A percentile compares a stretch with the other conserved stretches of the same genome.
phyloP scores from a whole-genome alignment of 2,329 filamentous ascomycete species.

The Fusarium tanahbumbuense region DNA sequence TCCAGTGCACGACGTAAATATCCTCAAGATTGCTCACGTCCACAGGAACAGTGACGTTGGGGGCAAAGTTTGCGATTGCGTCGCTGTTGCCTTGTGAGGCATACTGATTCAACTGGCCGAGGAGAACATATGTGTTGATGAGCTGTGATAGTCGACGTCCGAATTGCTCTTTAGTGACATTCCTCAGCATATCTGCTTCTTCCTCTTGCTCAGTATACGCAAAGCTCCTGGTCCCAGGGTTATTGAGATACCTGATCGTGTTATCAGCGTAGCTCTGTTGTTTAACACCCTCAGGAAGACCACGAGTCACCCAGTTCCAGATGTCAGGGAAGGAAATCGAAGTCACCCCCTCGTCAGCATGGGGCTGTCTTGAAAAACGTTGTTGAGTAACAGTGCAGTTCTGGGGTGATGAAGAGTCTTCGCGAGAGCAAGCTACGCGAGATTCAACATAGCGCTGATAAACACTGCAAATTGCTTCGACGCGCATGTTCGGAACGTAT shows the following conservation, averaged over 20 bases:
- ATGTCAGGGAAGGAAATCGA: neutral
- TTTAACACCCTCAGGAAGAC: neutral
- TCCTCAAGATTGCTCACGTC: neutral
- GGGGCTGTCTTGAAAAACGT: neutral
- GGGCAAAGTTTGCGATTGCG: neutral
- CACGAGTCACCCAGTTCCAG: neutral
- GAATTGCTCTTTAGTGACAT: neutral
- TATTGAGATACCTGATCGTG: neutral
- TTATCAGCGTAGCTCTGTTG: neutral
- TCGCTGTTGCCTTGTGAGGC: neutral
- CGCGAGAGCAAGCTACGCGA: neutral
- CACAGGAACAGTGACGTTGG: neutral
- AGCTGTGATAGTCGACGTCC: conserved; percentile 15
- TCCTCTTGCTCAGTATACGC: neutral
- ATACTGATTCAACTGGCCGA: neutral
- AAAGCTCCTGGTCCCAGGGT: neutral
- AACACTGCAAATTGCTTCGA: neutral
- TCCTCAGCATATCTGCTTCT: neutral
- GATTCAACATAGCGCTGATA: neutral
- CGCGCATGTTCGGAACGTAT: neutral
- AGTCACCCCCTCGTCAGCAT: neutral
- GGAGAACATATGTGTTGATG: conserved; percentile 24
- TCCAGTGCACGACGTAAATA: neutral
- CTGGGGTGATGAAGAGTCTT: neutral
- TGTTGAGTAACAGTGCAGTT: neutral